Base-by-base conservation (phyloP, 1,284 basidiomycete species). In the Ustilago tritici region DNA sequence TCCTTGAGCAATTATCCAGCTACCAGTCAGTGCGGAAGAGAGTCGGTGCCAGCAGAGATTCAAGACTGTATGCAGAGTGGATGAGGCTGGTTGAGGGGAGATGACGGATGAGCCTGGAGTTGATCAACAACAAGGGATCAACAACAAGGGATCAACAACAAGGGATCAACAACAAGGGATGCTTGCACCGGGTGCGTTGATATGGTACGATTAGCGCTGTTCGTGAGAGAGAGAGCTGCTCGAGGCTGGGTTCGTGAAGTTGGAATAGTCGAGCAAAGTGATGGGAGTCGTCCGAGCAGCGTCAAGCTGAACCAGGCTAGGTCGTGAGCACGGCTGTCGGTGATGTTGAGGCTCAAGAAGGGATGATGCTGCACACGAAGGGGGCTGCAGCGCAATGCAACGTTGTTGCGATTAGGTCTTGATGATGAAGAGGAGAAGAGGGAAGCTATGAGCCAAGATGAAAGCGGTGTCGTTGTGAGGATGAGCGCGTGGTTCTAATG, bases 401-500 rank as follows among this genome's bases (percentile, higher is more conserved):
- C n/a, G n/a, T 19, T n/a, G 43, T 7, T 46, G 43, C 23, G 2
- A 23, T 23, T 23, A 3, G 12, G 43, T 23, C 38, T 32, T 32
- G 47, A 41, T 32, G 59, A 41, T 31, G 54, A 54, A 54, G 19
- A n/a, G 5, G 12, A 28, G 54, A 49, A 49, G 47, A n/a, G 23
- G 28, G 19, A 28, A 31, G 23, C 23, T 28, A 28, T 28, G n/a
- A 50, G 49, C 11, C 14, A 31, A 4, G 31, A 50, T 14, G 31
- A 31, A 43, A 23, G 17, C 23, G 41, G 15, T 41, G 38, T 12
- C 34, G 15, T 8, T 34, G 19, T 32, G 14, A 28, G 9, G 31
- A 50, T 14, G 31, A 38, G 35, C 28, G 38, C 23, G 23, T 28
- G 23, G 3, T 28, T 28, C 23, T 38, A 23, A 41, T 55, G n/a